Base-by-base conservation (phyloP, 257 asterid species). In the Plectranthus barbatus region DNA sequence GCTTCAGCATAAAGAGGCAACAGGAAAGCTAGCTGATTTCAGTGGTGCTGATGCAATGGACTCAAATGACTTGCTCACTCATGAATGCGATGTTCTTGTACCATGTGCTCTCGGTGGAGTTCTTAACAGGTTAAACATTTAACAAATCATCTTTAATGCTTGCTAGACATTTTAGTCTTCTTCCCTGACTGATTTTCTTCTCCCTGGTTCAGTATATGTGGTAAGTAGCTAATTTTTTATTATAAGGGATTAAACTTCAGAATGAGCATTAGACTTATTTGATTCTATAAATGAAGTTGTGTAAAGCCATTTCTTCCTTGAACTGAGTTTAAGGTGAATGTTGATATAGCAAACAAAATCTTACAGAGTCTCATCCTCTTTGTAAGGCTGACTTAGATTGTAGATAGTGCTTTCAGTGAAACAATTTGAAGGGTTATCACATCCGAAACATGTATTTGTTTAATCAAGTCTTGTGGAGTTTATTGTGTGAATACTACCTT, bases 51-150 rank as follows among this genome's bases (percentile, higher is more conserved):
- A 84, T 79, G 61, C 79, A 1, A 70, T 91, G 96, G 77, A 84
- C 62, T 73, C 96, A 44, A 67, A 84, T 71, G 95, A 83, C 37
- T 64, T 91, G 77, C 85, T 88, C 9, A 67, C 71, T 33, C 90
- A 78, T 72, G 88, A 88, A 69, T 91, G 98, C 46, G 96, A 91
- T 39, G 96, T 91, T 76, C 91, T 88, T 41, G 81, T 91, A 54
- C 98, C 98, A 0, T 91, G 96, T 68, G 98, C 98, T 74, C 76
- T 91, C n/a, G 98, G 94, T 17, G 98, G 98, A 70, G 98, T 91
- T 67, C 74, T 91, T 49, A 84, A 86, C 83, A 88, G 86, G 95
- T 91, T 62, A 20, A 40, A 29, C 53, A 7, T 31, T 52, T 24
- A 33, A 12, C 20, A 29, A 8, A 58, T 54, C 44, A 8, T 64